Percentiles rank a stretch among this genome's conserved stretches.
Evolutionary conservation across 768 basidiomycete genomes (phyloP).

Genomic region (Serendipita sp.): DNA sequence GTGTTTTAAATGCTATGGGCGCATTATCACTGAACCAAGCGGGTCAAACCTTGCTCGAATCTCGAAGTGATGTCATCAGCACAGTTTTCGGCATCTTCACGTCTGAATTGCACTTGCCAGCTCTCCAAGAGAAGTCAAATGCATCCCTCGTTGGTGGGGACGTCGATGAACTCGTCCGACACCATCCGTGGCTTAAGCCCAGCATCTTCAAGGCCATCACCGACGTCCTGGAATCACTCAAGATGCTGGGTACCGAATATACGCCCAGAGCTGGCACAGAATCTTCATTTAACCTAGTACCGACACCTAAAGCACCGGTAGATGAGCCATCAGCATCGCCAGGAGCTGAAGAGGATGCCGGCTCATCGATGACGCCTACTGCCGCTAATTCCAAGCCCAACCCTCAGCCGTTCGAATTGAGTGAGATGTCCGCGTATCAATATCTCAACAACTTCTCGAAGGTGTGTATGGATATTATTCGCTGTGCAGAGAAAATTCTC

Average conservation of each 20-base stretch:
- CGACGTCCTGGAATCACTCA: slow-evolving; percentile 51
- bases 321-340: too few species aligned
- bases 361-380: too few species aligned
- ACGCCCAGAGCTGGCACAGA: slow-evolving; percentile 35
- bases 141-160: slow-evolving; percentile 74
- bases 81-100: slow-evolving; percentile 76
- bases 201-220: slow-evolving; percentile 66
- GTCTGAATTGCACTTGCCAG: slow-evolving; percentile 63
- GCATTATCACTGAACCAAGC: slow-evolving; percentile 87
- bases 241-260: slow-evolving; percentile 51
- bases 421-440: neutral
- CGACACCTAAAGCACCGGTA: neutral
- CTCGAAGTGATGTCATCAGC: slow-evolving; percentile 67
- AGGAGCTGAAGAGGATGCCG: too few species aligned
- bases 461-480: slow-evolving; percentile 25
- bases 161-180: slow-evolving; percentile 88
- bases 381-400: neutral
- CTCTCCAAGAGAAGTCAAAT: slow-evolving; percentile 85
- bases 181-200: slow-evolving; percentile 76
- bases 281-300: neutral
- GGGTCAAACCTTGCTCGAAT: slow-evolving; percentile 65
- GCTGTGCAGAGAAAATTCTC: neutral
- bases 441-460: slow-evolving; percentile 18
- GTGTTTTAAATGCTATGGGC: slow-evolving; percentile 88
- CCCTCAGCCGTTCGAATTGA: neutral